Evolutionary conservation across 2,329 filamentous ascomycete genomes (phyloP), one percentile per base, ranked within the genome.

Genomic region (Botrytis fragariae): DNA sequence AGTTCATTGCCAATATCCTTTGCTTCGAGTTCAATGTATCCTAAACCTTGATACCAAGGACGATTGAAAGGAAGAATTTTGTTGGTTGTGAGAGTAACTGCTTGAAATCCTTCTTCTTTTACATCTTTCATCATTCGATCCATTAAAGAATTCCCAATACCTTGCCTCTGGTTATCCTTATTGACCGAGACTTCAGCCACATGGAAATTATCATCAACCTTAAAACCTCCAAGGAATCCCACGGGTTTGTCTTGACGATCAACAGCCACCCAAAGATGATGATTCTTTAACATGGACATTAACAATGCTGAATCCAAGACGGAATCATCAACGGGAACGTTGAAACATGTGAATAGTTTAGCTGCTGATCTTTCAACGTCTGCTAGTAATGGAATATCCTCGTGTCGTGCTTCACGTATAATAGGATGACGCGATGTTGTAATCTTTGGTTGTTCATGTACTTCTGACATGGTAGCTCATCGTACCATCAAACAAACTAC

Each of bases 281-380:
- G 75, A 35, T 75, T 70, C 32, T 78, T 71, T 20, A 76, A 71
- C 75, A 80, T 78, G 18, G 67, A 44, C 44, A 70, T 65, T 8
- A 80, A 73, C 20, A 75, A 45, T 35, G 72, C 67, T 18, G 75
- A 75, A 57, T 78, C 75, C 22, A 81, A 64, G 29, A 78, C 78
- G 22, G 76, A 73, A 37, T 76, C 73, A 51, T 78, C 76, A 25
- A 76, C 73, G 22, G 79, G 72, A 57, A 75, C 73, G 32, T 75
- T 77, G 18, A 80, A 72, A 61, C 75, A 74, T 39, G 75, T 73
- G 70, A 79, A 81, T 29, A 77, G 48, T 69, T 78, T 71, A 63
- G 77, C 78, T 59, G 79, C 79, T 69, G 80, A 81, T 35, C 75
- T 69, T 73, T 81, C 80, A 39, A 81, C 78, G 29, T 76, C 72